Conservation (phyloP, 768 basidiomycete genomes). For the Lactarius indigo region DNA sequence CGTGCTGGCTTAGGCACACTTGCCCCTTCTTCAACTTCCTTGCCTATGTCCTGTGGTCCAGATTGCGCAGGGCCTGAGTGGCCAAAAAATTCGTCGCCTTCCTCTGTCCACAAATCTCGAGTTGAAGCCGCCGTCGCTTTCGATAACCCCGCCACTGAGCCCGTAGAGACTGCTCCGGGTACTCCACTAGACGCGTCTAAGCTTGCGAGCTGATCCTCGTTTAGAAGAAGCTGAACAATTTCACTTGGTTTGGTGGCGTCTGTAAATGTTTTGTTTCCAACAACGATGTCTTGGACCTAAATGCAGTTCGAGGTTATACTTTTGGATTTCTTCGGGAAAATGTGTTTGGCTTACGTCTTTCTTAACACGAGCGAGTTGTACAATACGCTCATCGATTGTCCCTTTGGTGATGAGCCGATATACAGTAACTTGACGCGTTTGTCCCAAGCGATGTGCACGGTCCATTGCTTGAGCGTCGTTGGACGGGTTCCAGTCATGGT, state of each 20-base stretch:
- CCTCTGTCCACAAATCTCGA: constrained; percentile 80
- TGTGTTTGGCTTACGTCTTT: constrained; percentile 68
- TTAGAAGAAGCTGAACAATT: constrained; percentile 90
- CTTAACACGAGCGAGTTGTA: constrained; percentile 93
- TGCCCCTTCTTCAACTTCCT: constrained; percentile 28
- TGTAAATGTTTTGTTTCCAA: constrained; percentile 93
- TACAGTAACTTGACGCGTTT: constrained; percentile 95
- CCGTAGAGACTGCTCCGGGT: constrained; percentile 36
- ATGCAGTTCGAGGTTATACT: constrained; percentile 5
- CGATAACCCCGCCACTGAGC: constrained; percentile 35
- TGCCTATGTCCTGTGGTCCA: constrained; percentile 26
- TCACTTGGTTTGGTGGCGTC: constrained; percentile 94
- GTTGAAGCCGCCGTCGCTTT: constrained; percentile 38
- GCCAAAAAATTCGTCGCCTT: constrained; percentile 84
- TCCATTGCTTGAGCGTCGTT: constrained; percentile 99
- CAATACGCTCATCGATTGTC: constrained; percentile 95
- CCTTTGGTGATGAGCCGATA: constrained; percentile 92
- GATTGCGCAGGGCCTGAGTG: constrained; percentile 39
- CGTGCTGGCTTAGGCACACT: constrained; percentile 29
- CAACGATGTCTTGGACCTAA: constrained; percentile 98
- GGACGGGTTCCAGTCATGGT: constrained; percentile 95
- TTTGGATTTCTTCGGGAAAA: constrained; percentile 13
- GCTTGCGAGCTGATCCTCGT: constrained; percentile 87
- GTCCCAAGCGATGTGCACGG: constrained; percentile 92
- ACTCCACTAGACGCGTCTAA: constrained; percentile 47